Evolutionary conservation across 2,329 filamentous ascomycete species (phyloP).

Genomic region (Ceratocystis huliohia): DNA sequence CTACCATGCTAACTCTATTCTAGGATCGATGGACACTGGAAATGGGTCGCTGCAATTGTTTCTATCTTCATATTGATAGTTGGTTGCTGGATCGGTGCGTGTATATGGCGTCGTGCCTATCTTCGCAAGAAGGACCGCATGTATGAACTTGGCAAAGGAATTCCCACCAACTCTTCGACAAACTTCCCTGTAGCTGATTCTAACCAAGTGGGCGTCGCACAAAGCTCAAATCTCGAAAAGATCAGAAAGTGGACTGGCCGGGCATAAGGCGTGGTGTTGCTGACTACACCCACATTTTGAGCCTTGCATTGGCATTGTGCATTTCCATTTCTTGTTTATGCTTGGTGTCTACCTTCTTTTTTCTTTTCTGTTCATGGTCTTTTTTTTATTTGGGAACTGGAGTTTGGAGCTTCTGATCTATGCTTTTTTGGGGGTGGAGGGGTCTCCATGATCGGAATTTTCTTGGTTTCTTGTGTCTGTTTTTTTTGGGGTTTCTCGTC

Average conservation of each 20-base stretch:
- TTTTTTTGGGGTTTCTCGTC: background rate
- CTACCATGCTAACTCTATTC: background rate
- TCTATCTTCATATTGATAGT: slow-evolving; percentile 58
- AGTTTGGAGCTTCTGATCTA: slow-evolving; percentile 7
- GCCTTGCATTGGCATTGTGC: background rate
- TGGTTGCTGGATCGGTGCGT: slow-evolving; percentile 52
- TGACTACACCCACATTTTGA: no score
- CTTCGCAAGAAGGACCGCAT: slow-evolving; percentile 54
- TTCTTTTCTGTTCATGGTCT: slow-evolving; percentile 5
- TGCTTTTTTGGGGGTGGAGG: slow-evolving; percentile 8
- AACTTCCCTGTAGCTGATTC: slow-evolving; percentile 14
- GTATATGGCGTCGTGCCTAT: slow-evolving; percentile 61
- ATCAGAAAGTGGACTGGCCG: slow-evolving; percentile 39
- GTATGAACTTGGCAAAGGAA: slow-evolving; percentile 36
- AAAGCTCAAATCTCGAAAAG: slow-evolving; percentile 25
- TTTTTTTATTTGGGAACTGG: slow-evolving; percentile 10
- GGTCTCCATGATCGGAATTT: slow-evolving; percentile 15
- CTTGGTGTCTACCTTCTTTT: background rate
- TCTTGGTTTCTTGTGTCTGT: slow-evolving; percentile 8
- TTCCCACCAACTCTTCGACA: slow-evolving; percentile 24
- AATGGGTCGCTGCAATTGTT: slow-evolving; percentile 73
- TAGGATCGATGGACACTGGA: slow-evolving; percentile 58
- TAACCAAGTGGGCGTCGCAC: background rate
- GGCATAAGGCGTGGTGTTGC: slow-evolving; percentile 2
- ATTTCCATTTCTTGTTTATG: background rate